phyloP scores from a whole-genome alignment of 306 rosid species.

The Fragaria nilgerrensis region DNA sequence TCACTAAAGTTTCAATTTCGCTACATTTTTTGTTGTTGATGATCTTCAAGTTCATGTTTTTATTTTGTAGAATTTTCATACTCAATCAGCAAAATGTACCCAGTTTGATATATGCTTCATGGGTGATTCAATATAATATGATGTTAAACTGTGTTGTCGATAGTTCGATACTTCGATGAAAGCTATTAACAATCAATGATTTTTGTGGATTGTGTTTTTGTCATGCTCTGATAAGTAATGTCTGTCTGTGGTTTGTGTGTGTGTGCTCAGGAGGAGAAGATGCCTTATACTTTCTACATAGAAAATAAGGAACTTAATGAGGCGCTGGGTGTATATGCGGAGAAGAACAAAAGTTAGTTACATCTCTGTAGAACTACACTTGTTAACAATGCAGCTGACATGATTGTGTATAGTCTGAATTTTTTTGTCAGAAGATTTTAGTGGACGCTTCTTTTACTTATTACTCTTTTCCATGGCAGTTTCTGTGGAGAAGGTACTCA shows the following conservation, averaged over 20 bases:
- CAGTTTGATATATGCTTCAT: background rate
- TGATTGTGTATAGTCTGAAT: background rate
- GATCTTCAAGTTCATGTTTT: background rate
- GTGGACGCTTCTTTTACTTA: background rate
- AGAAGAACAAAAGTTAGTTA: slow-evolving; percentile 69
- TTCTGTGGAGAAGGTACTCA: slow-evolving; percentile 87
- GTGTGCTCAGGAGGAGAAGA: slow-evolving; percentile 74
- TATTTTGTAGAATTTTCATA: background rate
- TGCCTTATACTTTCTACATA: slow-evolving; percentile 81
- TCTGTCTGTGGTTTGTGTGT: background rate
- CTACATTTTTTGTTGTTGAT: background rate
- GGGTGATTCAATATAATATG: background rate
- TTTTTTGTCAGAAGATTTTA: background rate
- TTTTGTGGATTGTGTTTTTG: background rate
- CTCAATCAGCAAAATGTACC: background rate
- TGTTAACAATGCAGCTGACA: background rate
- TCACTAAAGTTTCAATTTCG: background rate
- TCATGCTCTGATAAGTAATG: background rate
- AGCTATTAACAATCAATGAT: background rate
- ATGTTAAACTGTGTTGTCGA: background rate
- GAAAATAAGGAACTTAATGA: slow-evolving; percentile 76
- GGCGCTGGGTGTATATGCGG: slow-evolving; percentile 70
- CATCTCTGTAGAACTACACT: background rate
- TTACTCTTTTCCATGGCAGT: slow-evolving; percentile 43
- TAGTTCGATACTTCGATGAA: background rate